Percentiles rank a stretch among this genome's conserved stretches.
Conservation (phyloP, 2,329 filamentous ascomycete species). For the Aspergillus pseudoviridinutans region DNA sequence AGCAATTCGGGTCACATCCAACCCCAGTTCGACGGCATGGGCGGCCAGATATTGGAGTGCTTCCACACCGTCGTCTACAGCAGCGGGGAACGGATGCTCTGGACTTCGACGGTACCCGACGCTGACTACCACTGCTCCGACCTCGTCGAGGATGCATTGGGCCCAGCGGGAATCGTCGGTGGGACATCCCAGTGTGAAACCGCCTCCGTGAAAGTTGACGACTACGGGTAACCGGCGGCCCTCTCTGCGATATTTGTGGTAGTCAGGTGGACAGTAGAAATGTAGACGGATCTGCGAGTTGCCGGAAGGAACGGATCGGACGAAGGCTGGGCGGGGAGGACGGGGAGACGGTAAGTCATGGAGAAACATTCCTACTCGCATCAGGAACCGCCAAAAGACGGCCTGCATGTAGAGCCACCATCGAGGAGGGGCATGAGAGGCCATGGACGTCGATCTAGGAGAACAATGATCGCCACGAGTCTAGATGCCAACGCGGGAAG, state of each 20-base stretch:
- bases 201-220: constrained; percentile 63
- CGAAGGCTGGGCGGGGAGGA: constrained; percentile 59
- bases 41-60: constrained; percentile 56
- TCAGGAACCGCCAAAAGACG: constrained; percentile 62
- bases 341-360: constrained; percentile 60
- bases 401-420: constrained; percentile 62
- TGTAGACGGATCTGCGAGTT: constrained; percentile 50
- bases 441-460: constrained; percentile 21
- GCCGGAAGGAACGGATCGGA: constrained; percentile 51
- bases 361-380: constrained; percentile 65
- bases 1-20: constrained; percentile 56
- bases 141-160: constrained; percentile 51
- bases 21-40: constrained; percentile 52
- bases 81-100: constrained; percentile 59
- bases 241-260: constrained; percentile 29
- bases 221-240: constrained; percentile 53
- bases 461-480: not conserved
- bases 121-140: constrained; percentile 56
- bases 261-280: constrained; percentile 56
- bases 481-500: not conserved
- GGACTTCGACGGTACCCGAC: constrained; percentile 61
- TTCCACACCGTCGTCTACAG: constrained; percentile 61
- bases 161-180: constrained; percentile 61
- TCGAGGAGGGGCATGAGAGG: constrained; percentile 39
- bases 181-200: constrained; percentile 57